A percentile compares a stretch with the other conserved stretches of the same genome.
phyloP scores from a whole-genome alignment of 2,329 filamentous ascomycete species.

The Fusarium metavorans region DNA sequence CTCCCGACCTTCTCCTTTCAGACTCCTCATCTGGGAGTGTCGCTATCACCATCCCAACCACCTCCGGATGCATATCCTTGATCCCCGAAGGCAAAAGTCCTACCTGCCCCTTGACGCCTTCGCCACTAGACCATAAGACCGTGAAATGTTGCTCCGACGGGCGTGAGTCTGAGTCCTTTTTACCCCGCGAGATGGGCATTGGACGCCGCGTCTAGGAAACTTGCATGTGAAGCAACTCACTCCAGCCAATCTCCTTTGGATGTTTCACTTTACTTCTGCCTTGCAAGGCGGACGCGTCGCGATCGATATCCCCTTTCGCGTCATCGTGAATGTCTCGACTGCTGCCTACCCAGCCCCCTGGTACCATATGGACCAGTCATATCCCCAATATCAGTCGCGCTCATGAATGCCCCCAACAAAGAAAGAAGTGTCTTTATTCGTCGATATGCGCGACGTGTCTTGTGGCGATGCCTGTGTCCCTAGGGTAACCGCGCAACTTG shows the following conservation, averaged over 20 bases:
- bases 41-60: constrained; percentile 13
- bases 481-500: constrained; percentile 9
- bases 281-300: constrained; percentile 3
- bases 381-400: neutral
- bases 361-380: neutral
- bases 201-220: neutral
- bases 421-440: neutral
- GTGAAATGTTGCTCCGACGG: constrained; percentile 19
- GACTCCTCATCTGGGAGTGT: constrained; percentile 9
- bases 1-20: neutral
- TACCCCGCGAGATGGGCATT: constrained; percentile 14
- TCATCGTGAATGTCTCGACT: constrained; percentile 23
- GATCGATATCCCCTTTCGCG: constrained; percentile 2
- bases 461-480: constrained; percentile 30
- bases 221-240: constrained; percentile 11
- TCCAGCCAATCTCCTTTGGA: constrained; percentile 3
- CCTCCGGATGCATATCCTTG: constrained; percentile 9
- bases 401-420: neutral
- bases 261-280: constrained; percentile 7
- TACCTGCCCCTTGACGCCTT: constrained; percentile 12
- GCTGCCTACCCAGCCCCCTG: constrained; percentile 36
- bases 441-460: constrained; percentile 14
- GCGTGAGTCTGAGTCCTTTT: constrained; percentile 16
- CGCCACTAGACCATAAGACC: constrained; percentile 21
- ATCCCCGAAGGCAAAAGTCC: constrained; percentile 24